Conservation (phyloP, 805 yeast species). For the Blastobotrys mokoenaii region DNA sequence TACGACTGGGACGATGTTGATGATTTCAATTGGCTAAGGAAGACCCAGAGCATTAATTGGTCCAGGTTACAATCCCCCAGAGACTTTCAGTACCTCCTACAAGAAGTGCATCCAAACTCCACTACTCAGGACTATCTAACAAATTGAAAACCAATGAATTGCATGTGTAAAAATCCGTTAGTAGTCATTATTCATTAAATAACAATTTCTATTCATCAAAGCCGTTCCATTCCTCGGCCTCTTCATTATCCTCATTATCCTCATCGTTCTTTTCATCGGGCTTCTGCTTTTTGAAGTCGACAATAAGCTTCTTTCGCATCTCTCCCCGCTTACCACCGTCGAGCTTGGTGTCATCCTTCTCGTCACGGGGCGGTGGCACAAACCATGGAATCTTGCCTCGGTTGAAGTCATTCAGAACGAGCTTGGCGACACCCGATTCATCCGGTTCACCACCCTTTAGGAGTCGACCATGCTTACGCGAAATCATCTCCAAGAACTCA, state of each 20-base stretch:
- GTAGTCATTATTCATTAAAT: background rate
- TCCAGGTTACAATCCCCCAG: background rate
- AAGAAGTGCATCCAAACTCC: too few relatives aligned
- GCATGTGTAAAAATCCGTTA: too few relatives aligned
- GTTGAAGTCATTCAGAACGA: slow-evolving; percentile 86
- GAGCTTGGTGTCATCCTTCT: slow-evolving; percentile 14
- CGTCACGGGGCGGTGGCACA: slow-evolving; percentile 81
- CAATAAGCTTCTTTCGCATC: slow-evolving; percentile 4
- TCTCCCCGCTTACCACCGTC: slow-evolving; percentile 18
- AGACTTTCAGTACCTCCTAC: background rate
- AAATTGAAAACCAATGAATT: background rate
- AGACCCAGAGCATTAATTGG: slow-evolving; percentile 16
- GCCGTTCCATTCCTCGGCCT: slow-evolving; percentile 17
- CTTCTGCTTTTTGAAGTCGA: slow-evolving; percentile 1
- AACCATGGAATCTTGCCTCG: slow-evolving; percentile 99
- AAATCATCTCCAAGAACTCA: slow-evolving; percentile 83
- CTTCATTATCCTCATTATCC: slow-evolving; percentile 9
- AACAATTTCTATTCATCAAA: slow-evolving; percentile 11
- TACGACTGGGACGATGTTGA: slow-evolving; percentile 13
- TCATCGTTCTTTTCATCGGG: slow-evolving; percentile 5
- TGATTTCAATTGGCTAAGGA: slow-evolving; percentile 24
- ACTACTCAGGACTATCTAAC: background rate
- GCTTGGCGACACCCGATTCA: slow-evolving; percentile 85
- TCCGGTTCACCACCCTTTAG: slow-evolving; percentile 98
- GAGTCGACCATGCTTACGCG: slow-evolving; percentile 86